Conservation (phyloP, 73 alveolate species). For the Tetrahymena malaccensis region DNA sequence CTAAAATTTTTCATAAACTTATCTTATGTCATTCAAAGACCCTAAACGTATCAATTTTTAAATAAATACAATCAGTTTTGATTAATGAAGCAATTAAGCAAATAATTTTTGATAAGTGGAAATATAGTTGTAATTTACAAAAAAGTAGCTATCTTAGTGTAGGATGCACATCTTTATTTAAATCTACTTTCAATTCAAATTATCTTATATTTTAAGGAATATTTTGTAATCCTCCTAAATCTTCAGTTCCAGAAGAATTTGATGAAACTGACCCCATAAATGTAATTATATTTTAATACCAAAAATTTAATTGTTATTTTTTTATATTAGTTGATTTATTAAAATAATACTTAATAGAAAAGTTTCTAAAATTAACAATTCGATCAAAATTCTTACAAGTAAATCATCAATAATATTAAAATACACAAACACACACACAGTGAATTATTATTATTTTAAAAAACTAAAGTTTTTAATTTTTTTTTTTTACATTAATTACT, state of each 20-base stretch:
- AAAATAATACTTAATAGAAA: background rate
- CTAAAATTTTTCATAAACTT: conserved; percentile 23
- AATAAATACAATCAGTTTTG: too few relatives aligned
- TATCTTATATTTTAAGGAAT: conserved; percentile 18
- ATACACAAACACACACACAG: background rate
- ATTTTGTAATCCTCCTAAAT: conserved; percentile 12
- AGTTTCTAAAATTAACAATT: background rate
- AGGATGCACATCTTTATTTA: conserved; percentile 28
- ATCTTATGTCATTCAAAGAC: conserved; percentile 25
- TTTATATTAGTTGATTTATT: background rate
- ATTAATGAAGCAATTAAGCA: background rate
- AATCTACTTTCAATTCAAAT: conserved; percentile 27
- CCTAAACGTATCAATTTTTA: background rate
- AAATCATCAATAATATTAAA: background rate
- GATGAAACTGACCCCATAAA: conserved; percentile 38
- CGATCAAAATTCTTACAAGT: background rate
- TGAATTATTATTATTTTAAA: too few relatives aligned
- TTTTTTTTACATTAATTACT: too few relatives aligned
- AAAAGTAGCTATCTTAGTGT: conserved; percentile 13
- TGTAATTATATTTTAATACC: background rate
- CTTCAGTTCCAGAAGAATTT: conserved; percentile 16
- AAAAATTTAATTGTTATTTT: background rate
- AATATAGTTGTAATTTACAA: background rate
- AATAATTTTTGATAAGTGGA: too few relatives aligned
- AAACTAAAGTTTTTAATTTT: too few relatives aligned